A percentile compares a stretch with the other conserved stretches of the same genome.
Evolutionary conservation across 2,329 filamentous ascomycete species (phyloP).

Genomic region (Blastomyces gilchristii): DNA sequence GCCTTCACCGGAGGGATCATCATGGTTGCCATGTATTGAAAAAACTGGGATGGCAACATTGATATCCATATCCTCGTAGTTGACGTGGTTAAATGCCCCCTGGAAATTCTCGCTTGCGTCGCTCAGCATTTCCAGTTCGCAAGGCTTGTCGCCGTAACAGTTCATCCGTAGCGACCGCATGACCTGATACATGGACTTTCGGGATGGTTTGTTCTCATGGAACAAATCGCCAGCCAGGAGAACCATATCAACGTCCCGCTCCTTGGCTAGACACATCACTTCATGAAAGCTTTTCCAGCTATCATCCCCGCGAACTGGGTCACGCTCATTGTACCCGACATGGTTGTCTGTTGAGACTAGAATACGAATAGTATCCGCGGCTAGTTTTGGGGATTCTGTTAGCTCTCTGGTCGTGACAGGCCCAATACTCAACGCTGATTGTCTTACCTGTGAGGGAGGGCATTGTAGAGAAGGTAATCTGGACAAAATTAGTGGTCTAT

Average conservation of each 20-base stretch:
- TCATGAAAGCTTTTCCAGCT: slow-evolving; percentile 96
- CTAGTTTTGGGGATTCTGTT: slow-evolving; percentile 22
- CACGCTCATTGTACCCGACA: slow-evolving; percentile 91
- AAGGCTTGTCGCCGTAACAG: slow-evolving; percentile 89
- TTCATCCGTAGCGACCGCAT: slow-evolving; percentile 91
- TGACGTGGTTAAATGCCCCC: slow-evolving; percentile 83
- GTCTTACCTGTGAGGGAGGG: slow-evolving; percentile 22
- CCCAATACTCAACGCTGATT: neutral
- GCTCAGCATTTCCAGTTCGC: slow-evolving; percentile 86
- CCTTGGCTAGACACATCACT: slow-evolving; percentile 77
- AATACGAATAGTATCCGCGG: slow-evolving; percentile 81
- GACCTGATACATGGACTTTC: slow-evolving; percentile 93
- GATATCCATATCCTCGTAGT: slow-evolving; percentile 95
- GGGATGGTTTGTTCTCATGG: slow-evolving; percentile 94
- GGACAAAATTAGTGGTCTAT: neutral
- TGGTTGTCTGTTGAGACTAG: slow-evolving; percentile 93
- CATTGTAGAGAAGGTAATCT: slow-evolving; percentile 17
- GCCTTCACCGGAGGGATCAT: slow-evolving; percentile 93
- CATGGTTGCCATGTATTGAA: slow-evolving; percentile 96
- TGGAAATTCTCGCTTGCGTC: slow-evolving; percentile 88
- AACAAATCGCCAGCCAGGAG: slow-evolving; percentile 90
- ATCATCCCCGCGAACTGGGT: slow-evolving; percentile 89
- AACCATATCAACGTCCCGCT: slow-evolving; percentile 94
- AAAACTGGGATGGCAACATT: slow-evolving; percentile 96
- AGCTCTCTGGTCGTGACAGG: neutral